Evolutionary conservation across 208 protist species (phyloP), one percentile per base, ranked within the genome.

Genomic region (Phytomonas serpens): DNA sequence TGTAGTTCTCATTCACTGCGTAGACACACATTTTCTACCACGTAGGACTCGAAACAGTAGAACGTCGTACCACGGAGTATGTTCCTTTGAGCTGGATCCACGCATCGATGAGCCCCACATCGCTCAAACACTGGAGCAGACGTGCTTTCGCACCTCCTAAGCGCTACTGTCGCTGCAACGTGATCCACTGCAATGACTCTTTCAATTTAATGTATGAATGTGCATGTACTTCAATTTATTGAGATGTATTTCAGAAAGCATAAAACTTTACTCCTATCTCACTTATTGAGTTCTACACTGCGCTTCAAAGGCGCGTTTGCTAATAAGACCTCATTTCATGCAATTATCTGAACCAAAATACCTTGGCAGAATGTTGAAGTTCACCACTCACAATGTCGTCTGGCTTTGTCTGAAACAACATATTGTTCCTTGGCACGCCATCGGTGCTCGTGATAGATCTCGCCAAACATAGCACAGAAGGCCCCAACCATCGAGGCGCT

Each of bases 311-410:
- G 27, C 80, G 77, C 33, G 84, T 75, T 31, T 78, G 81, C 77
- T 82, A 92, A 69, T 92, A 83, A 11, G 65, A 65, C 68, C 86
- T 82, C 6, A 81, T 73, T 64, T 80, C 75, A n/a, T 79, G 62
- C 66, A 90, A 27, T 27, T 19, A 57, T 19, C 27, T 57, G 47
- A 57, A 57, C 13, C 47, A 27, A 9, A 11, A 1, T 57, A 57
- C 47, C 47, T 19, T 6, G 47, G 47, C 19, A 1, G 19, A 11
- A 27, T 57, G 47, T 27, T 27, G 47, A 57, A 19, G 47, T 6
- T 19, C 2, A 5, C 0, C 47, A 27, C 2, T 27, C 10, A 27
- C 27, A 57, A 57, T 11, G 47, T 19, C 16, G 47, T 27, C 19
- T 57, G 47, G 6, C 47, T 57, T 19, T 19, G 47, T 23, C 19